phyloP scores from a whole-genome alignment of 1,139 yeast genomes.

The Magnusiomyces ingens region DNA sequence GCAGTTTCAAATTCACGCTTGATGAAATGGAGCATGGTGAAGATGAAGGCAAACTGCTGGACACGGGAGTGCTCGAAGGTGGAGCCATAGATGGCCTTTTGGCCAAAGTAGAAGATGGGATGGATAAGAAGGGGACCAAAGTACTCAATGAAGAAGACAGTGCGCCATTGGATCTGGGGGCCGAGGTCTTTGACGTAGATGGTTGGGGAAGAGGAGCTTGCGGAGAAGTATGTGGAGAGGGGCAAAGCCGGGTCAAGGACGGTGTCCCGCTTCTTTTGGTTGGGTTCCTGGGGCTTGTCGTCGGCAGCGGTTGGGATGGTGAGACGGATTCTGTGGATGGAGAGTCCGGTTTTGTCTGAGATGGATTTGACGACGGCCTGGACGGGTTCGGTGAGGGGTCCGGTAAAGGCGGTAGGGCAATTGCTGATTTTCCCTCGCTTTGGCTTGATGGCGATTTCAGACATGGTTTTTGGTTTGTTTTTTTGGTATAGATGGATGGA shows the following conservation, averaged over 20 bases:
- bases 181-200: slow-evolving; percentile 78
- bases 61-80: slow-evolving; percentile 40
- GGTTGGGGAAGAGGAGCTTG: slow-evolving; percentile 31
- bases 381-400: slow-evolving; percentile 25
- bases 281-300: slow-evolving; percentile 21
- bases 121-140: slow-evolving; percentile 83
- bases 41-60: slow-evolving; percentile 47
- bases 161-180: slow-evolving; percentile 87
- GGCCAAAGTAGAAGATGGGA: slow-evolving; percentile 51
- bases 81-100: slow-evolving; percentile 32
- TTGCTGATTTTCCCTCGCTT: slow-evolving; percentile 25
- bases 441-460: slow-evolving; percentile 24
- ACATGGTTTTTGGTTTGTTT: slow-evolving; percentile 18
- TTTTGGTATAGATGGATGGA: no score
- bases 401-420: slow-evolving; percentile 27
- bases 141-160: slow-evolving; percentile 81
- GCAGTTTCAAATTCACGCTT: slow-evolving; percentile 87
- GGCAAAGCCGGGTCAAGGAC: slow-evolving; percentile 34
- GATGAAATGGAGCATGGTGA: slow-evolving; percentile 67
- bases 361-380: slow-evolving; percentile 23
- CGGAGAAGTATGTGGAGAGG: slow-evolving; percentile 25
- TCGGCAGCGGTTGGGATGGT: slow-evolving; percentile 29
- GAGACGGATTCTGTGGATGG: slow-evolving; percentile 31
- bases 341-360: slow-evolving; percentile 28
- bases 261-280: slow-evolving; percentile 34